Evolutionary conservation across 1,284 basidiomycete species (phyloP).

Genomic region (Cryptococcus sp.): DNA sequence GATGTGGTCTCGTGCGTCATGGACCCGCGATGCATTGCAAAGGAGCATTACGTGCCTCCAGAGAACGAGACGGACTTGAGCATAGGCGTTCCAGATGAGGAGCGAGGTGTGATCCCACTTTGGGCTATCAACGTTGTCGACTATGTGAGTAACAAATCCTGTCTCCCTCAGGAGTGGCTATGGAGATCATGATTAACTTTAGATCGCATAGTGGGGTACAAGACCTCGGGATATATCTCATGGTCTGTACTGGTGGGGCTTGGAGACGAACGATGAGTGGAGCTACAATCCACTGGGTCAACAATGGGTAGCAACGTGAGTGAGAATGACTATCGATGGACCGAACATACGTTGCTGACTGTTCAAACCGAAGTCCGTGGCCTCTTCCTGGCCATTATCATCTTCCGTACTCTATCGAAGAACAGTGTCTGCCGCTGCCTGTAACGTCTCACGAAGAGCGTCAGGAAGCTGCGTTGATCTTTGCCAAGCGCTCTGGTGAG

Average conservation of each 20-base stretch:
- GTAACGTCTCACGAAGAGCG: constrained; percentile 29
- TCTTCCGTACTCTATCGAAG: constrained; percentile 46
- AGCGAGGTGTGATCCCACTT: constrained; percentile 40
- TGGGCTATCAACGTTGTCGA: constrained; percentile 43
- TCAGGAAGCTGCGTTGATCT: constrained; percentile 37
- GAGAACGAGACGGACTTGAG: constrained; percentile 25
- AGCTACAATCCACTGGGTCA: constrained; percentile 45
- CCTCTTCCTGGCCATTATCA: constrained; percentile 36
- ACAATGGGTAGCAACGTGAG: constrained; percentile 44
- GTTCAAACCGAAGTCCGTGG: constrained; percentile 33
- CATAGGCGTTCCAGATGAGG: constrained; percentile 28
- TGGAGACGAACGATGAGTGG: constrained; percentile 36
- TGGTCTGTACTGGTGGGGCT: constrained; percentile 37
- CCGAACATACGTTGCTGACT: neutral
- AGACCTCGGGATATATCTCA: constrained; percentile 26
- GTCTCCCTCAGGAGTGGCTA: neutral
- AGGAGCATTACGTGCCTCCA: constrained; percentile 39
- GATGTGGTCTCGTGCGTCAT: constrained; percentile 38
- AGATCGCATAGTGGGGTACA: constrained; percentile 31
- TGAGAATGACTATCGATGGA: neutral
- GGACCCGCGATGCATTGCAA: constrained; percentile 46
- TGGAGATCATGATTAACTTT: neutral
- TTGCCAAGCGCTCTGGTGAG: constrained; percentile 45
- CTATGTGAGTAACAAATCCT: constrained; percentile 35
- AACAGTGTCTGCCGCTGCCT: constrained; percentile 34